Evolutionary conservation across 306 rosid genomes (phyloP), one percentile per base, ranked within the genome.

Genomic region (Lagenaria siceraria): DNA sequence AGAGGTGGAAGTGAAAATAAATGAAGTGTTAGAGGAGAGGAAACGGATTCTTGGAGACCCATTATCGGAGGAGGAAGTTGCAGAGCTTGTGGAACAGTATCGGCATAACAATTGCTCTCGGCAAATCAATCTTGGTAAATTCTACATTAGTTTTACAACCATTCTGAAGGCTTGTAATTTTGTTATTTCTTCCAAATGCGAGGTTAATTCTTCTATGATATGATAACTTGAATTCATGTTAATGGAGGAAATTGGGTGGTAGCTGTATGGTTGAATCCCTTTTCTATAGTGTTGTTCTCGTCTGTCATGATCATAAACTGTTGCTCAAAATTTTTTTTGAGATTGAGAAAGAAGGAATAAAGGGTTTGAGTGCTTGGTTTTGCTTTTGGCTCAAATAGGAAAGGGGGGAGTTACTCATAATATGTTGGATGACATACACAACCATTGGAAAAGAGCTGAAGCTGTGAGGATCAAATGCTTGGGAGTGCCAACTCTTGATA

Each of bases 391-490:
- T 46, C 3, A 25, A 25, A 64, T 83, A 89, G 97, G 97, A 73
- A 90, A 84, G 85, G 93, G 86, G 64, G 98, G 97, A 87, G 96
- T 95, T 58, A 86, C 98, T 76, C 98, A 92, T 81, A 95, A 92
- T 90, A 90, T 85, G 89, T 78, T 95, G 79, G 96, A 90, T 79
- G 97, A 92, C 80, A 90, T 92, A 64, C 96, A 95, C 81, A 95
- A 87, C 84, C 98, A 92, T 70, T 92, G 98, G 98, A 95, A 83
- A 81, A 85, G 88, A 75, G 96, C 95, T 19, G 96, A 92, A 82
- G 98, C 97, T 72, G 97, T 95, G 85, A 90, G 98, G 82, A 92
- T 95, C 81, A 94, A 95, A 85, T 90, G 96, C 79, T 88, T 95
- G 90, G 97, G 98, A 46, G 97, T 89, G 79, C 98, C 98, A 58